Evolutionary conservation across 176 grass and related monocot genomes (phyloP), one percentile per base, ranked within the genome.

Genomic region (Cenchrus purpureus): DNA sequence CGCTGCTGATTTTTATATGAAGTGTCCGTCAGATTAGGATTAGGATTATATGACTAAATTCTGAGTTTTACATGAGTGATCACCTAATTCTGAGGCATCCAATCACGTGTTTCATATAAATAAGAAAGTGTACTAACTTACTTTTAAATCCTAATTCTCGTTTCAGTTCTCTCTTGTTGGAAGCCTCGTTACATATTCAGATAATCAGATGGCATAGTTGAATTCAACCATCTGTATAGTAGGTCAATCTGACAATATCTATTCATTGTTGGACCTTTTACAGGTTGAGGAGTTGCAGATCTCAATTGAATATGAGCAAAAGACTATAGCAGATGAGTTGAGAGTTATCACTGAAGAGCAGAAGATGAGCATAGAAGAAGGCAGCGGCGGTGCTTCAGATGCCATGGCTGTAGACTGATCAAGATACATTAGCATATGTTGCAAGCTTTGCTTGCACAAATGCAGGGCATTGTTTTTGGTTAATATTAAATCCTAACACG

Each of bases 261-360:
- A 12, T 72, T 65, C 20, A 84, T 78, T 79, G 7, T 20, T 20
- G 12, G 22, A 70, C 51, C 43, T 65, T 51, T 59, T 79, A 68
- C 81, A 98, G 93, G 91, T 98, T 19, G 96, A 98, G 9, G 93
- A 95, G 82, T 81, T 98, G 77, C 93, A 98, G 60, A 92, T 90
- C 50, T 93, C 89, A 0, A 85, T 88, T 7, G 91, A 98, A 81
- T 91, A 95, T 87, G 96, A 98, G 79, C 92, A 94, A 65, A 94
- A 64, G 92, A 93, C 65, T 71, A 80, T 88, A 82, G 86, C 88
- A 29, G 92, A 94, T 62, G 94, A 97, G 82, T 79, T 90, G 78
- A 89, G 87, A 84, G 74, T 79, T 1, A 64, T 83, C 4, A 51
- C 68, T 0, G 80, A 79, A 87, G 90, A 90, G 42, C 93, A 95